These are phyloP conservation scores for Anthoceros angustus DNA, from an alignment of 225 moss, liverwort and hornwort species.

Conservation along the genomic window DNA sequence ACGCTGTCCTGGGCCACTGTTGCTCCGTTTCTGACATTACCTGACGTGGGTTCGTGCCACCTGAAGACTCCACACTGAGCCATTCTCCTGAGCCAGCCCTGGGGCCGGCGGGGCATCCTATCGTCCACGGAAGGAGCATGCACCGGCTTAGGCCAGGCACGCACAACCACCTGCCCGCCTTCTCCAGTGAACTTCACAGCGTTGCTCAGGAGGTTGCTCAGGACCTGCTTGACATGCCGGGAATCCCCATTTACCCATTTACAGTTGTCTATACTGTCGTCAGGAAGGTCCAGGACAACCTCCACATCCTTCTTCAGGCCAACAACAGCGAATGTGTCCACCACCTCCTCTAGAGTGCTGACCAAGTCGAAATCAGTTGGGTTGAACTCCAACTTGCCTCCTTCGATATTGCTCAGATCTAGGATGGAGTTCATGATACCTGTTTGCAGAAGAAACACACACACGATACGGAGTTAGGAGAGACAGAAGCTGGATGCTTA, in stretches of 20 bases:
- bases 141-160: background rate
- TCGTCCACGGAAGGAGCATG: background rate
- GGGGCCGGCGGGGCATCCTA: background rate
- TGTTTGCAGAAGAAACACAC: background rate
- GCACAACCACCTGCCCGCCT: background rate
- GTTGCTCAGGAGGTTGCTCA: constrained; percentile 1
- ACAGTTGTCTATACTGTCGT: background rate
- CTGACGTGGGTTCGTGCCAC: background rate
- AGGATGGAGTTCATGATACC: constrained; percentile 1
- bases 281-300: constrained; percentile 2
- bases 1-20: background rate
- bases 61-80: background rate
- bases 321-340: background rate
- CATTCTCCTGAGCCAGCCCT: background rate
- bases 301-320: constrained; percentile 1
- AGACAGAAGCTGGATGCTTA: background rate
- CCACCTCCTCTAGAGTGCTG: background rate
- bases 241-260: background rate
- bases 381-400: background rate
- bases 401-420: constrained; percentile 1
- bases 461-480: background rate
- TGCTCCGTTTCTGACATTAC: background rate
- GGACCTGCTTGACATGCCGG: background rate
- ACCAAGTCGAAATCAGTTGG: background rate
- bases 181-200: constrained; percentile 1